Evolutionary conservation across 768 basidiomycete species (phyloP), one percentile per base, ranked within the genome.

Genomic region (Leucosporidium creatinivorum): DNA sequence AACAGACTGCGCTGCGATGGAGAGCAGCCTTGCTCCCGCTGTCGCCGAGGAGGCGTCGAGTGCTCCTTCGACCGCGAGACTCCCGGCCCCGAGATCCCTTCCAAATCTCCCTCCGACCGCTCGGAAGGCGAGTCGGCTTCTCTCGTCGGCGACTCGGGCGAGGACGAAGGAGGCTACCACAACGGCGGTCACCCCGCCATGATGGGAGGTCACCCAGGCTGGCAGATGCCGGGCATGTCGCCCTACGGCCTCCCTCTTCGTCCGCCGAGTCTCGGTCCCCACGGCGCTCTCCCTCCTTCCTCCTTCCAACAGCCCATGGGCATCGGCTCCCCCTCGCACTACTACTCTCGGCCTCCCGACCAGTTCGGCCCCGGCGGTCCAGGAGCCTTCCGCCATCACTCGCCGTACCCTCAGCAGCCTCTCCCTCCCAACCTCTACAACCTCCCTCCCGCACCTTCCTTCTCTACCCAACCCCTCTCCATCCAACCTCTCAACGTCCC

Each of bases 1-100:
- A 1, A 7, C 50, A 72, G 70, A 51, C 65, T 72, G 5, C 64
- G 70, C 17, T 72, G 70, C 55, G 70, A 72, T 15, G 70, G 70
- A 0, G 59, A 66, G 33, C 55, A 68, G 28, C 67, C 67, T 30
- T 72, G 70, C 67, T 64, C 68, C 36, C 61, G 70, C n/a, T 72
- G 70, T 52, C 62, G 57, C 23, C 66, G 66, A 30, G 67, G 61
- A 3, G 59, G 59, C 26, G 59, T 68, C 70, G 70, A 68, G 55
- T 72, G 70, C 55, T 63, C 64, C 48, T 72, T 61, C 48, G 70
- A 72, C 49, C 70, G 70, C 28, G 55, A 51, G 9, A 18, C 66
- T 0, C n/a, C 61, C 1, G 62, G 63, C 25, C 59, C 61, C 9
- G 12, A 47, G 1, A 50, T 54, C 36, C 66, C 70, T 17, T 52